Percentiles rank a stretch among this genome's conserved stretches.
These are phyloP conservation scores for Phialophora tarda DNA, from an alignment of 2,329 filamentous ascomycete genomes.

Conservation along the genomic window DNA sequence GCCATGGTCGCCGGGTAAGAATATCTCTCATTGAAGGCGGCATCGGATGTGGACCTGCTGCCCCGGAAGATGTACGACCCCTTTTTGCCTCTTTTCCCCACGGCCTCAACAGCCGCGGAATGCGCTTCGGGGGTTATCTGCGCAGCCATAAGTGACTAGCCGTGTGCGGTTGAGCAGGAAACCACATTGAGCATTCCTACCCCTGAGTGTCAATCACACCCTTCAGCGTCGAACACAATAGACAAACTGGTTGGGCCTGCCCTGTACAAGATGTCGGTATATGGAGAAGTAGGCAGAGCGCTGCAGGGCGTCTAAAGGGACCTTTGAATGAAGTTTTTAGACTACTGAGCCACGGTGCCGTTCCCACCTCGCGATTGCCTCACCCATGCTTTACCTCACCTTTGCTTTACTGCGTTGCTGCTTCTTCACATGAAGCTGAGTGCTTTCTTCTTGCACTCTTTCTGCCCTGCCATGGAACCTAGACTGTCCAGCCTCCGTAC, in stretches of 20 bases:
- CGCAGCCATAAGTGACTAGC: background rate
- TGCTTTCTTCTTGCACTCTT: background rate
- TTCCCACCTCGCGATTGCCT: background rate
- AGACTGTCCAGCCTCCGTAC: background rate
- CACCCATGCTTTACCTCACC: background rate
- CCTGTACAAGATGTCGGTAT: background rate
- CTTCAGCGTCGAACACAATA: background rate
- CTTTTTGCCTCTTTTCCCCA: constrained; percentile 1
- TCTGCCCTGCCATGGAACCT: background rate
- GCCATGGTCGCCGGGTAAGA: constrained; percentile 20
- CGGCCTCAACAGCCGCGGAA: background rate
- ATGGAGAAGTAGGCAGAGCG: background rate
- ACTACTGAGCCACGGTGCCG: background rate
- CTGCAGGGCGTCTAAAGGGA: background rate
- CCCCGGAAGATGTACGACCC: constrained; percentile 14
- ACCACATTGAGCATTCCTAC: background rate
- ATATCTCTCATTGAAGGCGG: constrained; percentile 15
- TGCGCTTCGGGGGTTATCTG: background rate
- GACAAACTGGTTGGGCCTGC: background rate
- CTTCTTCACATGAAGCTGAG: background rate
- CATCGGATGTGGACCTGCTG: constrained; percentile 26
- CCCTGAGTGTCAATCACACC: background rate
- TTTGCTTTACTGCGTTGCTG: background rate
- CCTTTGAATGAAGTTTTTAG: background rate
- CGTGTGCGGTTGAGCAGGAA: background rate